phyloP scores from a whole-genome alignment of 73 alveolate species.

The Tetrahymena malaccensis region DNA sequence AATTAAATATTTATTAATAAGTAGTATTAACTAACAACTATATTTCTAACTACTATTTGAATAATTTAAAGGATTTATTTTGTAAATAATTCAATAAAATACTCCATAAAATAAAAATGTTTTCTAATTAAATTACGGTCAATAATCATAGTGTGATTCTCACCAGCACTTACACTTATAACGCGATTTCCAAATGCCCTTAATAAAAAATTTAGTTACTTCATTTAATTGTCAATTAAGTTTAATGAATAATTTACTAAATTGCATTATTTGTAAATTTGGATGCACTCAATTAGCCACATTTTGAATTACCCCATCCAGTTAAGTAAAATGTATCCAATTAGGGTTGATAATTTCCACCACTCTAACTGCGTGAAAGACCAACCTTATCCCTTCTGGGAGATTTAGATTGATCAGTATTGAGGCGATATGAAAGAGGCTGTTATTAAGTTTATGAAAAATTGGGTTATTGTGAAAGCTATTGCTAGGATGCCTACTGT shows the following conservation, averaged over 20 bases:
- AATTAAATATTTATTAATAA: background rate
- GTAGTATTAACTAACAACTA: background rate
- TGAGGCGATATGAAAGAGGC: background rate
- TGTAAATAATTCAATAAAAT: background rate
- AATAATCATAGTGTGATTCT: constrained; percentile 29
- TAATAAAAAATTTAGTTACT: background rate
- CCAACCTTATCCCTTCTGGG: background rate
- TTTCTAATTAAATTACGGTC: background rate
- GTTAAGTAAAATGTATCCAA: background rate
- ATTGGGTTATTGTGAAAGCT: background rate
- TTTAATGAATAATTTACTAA: background rate
- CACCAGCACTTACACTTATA: constrained; percentile 24
- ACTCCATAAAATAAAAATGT: no score
- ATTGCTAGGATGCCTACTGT: background rate
- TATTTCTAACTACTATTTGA: background rate
- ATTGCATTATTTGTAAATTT: background rate
- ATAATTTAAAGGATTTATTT: background rate
- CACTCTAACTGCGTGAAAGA: background rate
- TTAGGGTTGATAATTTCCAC: background rate
- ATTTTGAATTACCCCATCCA: background rate
- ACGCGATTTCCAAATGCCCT: background rate
- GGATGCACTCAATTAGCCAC: background rate
- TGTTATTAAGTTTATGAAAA: background rate
- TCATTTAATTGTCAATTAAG: background rate
- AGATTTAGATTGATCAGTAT: background rate